Evolutionary conservation across 2,329 filamentous ascomycete genomes (phyloP).

Genomic region (Cordyceps tenuipes): DNA sequence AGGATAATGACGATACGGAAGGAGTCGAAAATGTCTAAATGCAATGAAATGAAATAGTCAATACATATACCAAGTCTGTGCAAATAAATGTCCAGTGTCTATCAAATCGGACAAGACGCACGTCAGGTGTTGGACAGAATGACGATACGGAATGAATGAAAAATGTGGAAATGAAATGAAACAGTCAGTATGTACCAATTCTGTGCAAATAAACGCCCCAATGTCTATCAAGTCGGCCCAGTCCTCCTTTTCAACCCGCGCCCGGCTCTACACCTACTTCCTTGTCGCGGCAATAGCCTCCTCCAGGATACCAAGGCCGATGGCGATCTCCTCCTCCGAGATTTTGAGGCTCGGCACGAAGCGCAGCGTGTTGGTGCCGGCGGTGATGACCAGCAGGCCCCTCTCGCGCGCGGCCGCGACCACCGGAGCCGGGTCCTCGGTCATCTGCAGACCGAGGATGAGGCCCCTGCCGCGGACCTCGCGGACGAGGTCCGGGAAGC

Average conservation of each 20-base stretch:
- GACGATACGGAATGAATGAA: background rate
- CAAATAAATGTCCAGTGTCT: no score
- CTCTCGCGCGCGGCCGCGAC: slow-evolving; percentile 81
- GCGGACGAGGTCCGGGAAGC: slow-evolving; percentile 59
- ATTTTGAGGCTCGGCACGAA: slow-evolving; percentile 87
- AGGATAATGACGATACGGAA: no score
- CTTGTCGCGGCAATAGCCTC: slow-evolving; percentile 47
- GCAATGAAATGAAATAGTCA: no score
- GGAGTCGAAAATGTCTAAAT: no score
- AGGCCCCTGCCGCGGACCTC: slow-evolving; percentile 79
- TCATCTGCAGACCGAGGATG: slow-evolving; percentile 80
- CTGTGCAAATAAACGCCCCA: background rate
- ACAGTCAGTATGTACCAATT: background rate
- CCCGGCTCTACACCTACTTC: slow-evolving; percentile 13
- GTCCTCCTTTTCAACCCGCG: background rate
- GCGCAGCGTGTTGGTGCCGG: slow-evolving; percentile 81
- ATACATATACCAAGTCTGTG: no score
- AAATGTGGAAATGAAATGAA: background rate
- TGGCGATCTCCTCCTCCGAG: slow-evolving; percentile 68
- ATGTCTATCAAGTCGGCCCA: background rate
- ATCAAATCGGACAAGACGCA: slow-evolving; percentile 81
- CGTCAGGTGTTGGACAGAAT: slow-evolving; percentile 27
- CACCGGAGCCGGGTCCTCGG: slow-evolving; percentile 61
- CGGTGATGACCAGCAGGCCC: slow-evolving; percentile 83
- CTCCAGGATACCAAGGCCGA: slow-evolving; percentile 68